phyloP scores from a whole-genome alignment of 2,329 filamentous ascomycete species.

The Fusarium subglutinans region DNA sequence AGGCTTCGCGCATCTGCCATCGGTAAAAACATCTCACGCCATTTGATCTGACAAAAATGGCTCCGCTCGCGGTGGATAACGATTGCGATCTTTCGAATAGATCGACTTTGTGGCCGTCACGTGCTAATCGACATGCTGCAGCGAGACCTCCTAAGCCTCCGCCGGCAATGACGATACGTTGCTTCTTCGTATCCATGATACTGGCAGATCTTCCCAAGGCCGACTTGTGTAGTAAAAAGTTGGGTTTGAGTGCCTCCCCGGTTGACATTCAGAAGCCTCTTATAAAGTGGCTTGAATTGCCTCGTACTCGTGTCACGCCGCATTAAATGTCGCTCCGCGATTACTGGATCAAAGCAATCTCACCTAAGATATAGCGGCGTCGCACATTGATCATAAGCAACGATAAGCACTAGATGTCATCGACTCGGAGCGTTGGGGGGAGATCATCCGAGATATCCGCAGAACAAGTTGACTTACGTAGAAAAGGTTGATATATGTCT shows the following conservation, averaged over 20 bases:
- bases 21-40: not conserved
- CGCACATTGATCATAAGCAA: not conserved
- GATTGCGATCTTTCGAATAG: not conserved
- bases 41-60: not conserved
- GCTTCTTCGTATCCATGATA: not conserved
- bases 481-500: not conserved
- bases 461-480: no score
- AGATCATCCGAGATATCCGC: not conserved
- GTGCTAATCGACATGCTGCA: not conserved
- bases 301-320: not conserved
- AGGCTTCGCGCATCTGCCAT: conserved; percentile 3
- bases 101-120: not conserved
- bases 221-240: rapidly evolving
- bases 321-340: not conserved
- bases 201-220: rapidly evolving
- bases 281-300: not conserved
- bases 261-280: rapidly evolving
- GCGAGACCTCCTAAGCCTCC: not conserved
- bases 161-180: not conserved
- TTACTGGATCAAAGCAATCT: not conserved
- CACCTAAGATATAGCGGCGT: not conserved
- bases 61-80: not conserved
- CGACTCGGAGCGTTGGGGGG: not conserved
- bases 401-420: not conserved
- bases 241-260: rapidly evolving